A percentile compares a stretch with the other conserved stretches of the same genome.
Conservation (phyloP, 2,329 filamentous ascomycete species). For the Diplodia sapinea region DNA sequence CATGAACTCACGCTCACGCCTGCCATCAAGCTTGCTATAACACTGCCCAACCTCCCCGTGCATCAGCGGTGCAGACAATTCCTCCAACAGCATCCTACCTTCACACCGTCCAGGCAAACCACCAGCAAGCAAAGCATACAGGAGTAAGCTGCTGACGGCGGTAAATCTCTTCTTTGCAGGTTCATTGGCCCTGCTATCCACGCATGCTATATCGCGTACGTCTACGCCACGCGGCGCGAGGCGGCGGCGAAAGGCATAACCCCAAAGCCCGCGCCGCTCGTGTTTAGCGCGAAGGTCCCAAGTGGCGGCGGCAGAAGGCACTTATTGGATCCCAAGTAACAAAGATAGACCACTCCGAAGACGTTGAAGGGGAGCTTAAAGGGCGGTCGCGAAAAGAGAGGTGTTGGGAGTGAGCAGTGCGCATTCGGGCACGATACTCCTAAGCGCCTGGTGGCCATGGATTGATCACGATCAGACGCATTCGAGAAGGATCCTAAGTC, state of each 20-base stretch:
- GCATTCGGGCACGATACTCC: not conserved
- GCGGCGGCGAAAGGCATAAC: constrained; percentile 63
- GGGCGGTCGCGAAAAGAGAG: not conserved
- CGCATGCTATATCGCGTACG: constrained; percentile 81
- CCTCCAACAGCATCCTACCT: not conserved
- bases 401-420: not conserved
- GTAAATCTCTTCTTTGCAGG: constrained; percentile 44
- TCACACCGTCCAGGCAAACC: not conserved
- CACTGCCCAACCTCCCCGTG: too few relatives aligned
- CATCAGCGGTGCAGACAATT: not conserved
- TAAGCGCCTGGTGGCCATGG: not conserved
- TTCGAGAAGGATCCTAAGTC: not conserved
- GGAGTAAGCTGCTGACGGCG: not conserved
- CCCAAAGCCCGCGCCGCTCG: constrained; percentile 65
- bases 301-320: not conserved
- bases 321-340: too few relatives aligned
- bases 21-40: constrained; percentile 5
- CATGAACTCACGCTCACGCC: constrained; percentile 1
- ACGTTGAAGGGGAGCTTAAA: not conserved
- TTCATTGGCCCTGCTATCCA: constrained; percentile 71
- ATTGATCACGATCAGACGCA: not conserved
- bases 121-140: not conserved
- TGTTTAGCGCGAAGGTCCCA: constrained; percentile 76
- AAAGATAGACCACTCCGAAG: not conserved
- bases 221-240: constrained; percentile 78